These are phyloP conservation scores for Clarireedia hainanense DNA, from an alignment of 2,329 filamentous ascomycete genomes.

Conservation along the genomic window DNA sequence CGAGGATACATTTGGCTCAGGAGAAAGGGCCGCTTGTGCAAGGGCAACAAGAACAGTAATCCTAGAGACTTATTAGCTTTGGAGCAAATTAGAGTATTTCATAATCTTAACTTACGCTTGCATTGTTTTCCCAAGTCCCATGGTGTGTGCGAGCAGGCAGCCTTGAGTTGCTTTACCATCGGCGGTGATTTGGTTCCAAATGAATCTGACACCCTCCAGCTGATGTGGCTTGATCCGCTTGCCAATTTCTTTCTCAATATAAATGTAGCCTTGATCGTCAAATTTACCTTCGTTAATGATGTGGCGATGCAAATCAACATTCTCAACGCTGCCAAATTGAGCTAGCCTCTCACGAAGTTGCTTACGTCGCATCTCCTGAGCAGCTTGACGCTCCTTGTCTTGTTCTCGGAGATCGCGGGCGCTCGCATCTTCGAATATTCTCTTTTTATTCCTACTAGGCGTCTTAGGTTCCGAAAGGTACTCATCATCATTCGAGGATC, in stretches of 20 bases:
- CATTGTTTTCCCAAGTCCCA: conserved; percentile 91
- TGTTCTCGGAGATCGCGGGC: conserved; percentile 43
- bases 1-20: conserved; percentile 44
- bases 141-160: conserved; percentile 78
- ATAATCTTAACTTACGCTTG: conserved; percentile 49
- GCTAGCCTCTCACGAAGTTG: conserved; percentile 41
- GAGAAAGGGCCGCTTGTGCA: conserved; percentile 54
- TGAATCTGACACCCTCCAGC: conserved; percentile 71
- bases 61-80: conserved; percentile 26
- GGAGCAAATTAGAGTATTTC: background rate
- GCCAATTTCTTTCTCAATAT: conserved; percentile 57
- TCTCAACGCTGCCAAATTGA: conserved; percentile 35
- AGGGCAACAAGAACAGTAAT: conserved; percentile 76
- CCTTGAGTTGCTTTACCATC: conserved; percentile 53
- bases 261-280: conserved; percentile 52
- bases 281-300: conserved; percentile 62
- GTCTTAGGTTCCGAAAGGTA: background rate
- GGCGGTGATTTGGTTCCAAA: conserved; percentile 71
- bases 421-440: conserved; percentile 35
- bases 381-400: conserved; percentile 44
- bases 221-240: conserved; percentile 70
- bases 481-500: background rate
- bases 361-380: conserved; percentile 44
- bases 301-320: conserved; percentile 39
- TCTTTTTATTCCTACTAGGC: conserved; percentile 29